Evolutionary conservation across 768 basidiomycete genomes (phyloP), one percentile per base, ranked within the genome.

Genomic region (Cubamyces lactineus): DNA sequence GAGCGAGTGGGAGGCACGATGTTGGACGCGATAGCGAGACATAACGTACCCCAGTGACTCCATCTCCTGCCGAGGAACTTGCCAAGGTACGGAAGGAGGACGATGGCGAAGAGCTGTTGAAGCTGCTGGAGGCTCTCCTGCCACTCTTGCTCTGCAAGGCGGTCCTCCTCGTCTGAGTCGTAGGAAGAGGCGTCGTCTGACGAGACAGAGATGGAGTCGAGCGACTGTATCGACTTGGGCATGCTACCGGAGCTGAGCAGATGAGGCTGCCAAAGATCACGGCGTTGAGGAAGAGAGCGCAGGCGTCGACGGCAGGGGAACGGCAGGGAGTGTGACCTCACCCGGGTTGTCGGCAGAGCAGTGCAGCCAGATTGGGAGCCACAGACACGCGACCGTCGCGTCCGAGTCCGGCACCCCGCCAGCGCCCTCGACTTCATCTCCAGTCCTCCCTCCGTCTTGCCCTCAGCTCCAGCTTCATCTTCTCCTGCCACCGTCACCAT

Each of bases 141-240:
- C 95, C 95, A 96, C 77, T 97, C 95, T 72, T 89, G 83, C 74
- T 95, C 91, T 2, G 91, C 90, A 49, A 89, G 78, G 42, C 80
- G 84, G 67, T 84, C 86, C 69, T 94, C 91, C 60, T 91, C 89
- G 65, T 81, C 80, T 28, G 67, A 71, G 72, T 86, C 86, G 71
- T 84, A 85, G 38, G 83, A 86, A 58, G 64, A 86, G 57, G 64
- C 69, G 41, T 75, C 69, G 41, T 75, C 74, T 13, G 82, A 81
- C 19, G 78, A 76, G 54, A 78, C 65, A 4, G 75, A 82, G 45
- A 83, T 73, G 58, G 84, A 82, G 75, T 91, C 89, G 60, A 88
- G 70, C 38, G 88, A 91, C 65, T 74, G 72, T 63, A 82, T 77
- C 30, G 88, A 91, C 43, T 67, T 75, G 58, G 89, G 83, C 89